Base-by-base conservation (phyloP, 352 stramenopile species). In the Globisporangium spiculum region DNA sequence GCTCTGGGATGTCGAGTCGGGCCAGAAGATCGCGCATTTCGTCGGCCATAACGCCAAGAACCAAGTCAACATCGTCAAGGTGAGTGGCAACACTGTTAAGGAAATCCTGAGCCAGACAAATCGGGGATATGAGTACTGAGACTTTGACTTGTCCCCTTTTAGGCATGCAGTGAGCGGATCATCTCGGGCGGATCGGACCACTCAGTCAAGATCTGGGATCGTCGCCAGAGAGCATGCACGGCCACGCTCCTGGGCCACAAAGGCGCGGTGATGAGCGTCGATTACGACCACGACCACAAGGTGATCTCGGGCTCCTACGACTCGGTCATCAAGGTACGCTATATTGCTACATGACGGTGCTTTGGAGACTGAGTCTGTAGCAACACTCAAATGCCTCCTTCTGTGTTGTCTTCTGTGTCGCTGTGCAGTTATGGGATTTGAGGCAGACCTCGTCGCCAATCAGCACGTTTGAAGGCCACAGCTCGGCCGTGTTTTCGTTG, bases 301-400 rank as follows among this genome's bases (percentile, higher is more conserved):
- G 66, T 75, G 5, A 59, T 74, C 27, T 78, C 72, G 26, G 72
- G 72, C 52, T 75, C 72, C n/a, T 78, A 78, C 41, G 72, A 78
- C 54, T 65, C 65, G 27, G 64, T 66, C 32, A 75, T 73, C 65
- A 78, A 78, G 65, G 64, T 71, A 60, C 10, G 18, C 8, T 52
- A 7, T n/a, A 7, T n/a, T 52, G 44, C 41, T 50, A 20, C 44
- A 32, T 32, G 30, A 32, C 20, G 38, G 4, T 52, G 44, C 10
- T 20, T 9, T 60, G 9, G n/a, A 41, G 9, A 1, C 14, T 48
- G 18, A 22, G 24, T 3, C 20, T 44, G 8, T 32, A 4, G 22
- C 44, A 46, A 16, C 22, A 59, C 34, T 46, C 54, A 54, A 2
- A 34, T 8, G 22, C 16, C 41, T 22, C 5, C 4, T 5, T 10